A percentile compares a stretch with the other conserved stretches of the same genome.
These are phyloP conservation scores for Epichloe brachyelytri DNA, from an alignment of 2,329 filamentous ascomycete species.

Conservation along the genomic window DNA sequence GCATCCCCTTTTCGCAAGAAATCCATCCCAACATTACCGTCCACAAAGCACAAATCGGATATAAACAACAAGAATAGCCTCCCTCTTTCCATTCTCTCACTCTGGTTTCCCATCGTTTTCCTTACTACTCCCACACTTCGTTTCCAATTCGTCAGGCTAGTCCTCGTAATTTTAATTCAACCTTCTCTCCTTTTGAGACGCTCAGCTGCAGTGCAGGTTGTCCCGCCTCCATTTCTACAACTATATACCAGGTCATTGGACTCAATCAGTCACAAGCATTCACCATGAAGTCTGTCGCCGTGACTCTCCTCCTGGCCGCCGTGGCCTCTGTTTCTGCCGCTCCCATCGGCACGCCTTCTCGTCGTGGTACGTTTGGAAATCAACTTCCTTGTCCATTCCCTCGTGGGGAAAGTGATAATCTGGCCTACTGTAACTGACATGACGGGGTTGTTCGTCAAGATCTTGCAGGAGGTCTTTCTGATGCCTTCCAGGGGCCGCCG, in stretches of 20 bases:
- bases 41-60: not conserved
- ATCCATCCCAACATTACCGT: not conserved
- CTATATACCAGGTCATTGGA: no score
- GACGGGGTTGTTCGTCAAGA: not conserved
- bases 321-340: slow-evolving; percentile 1
- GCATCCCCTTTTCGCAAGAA: not conserved
- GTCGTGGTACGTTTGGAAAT: not conserved
- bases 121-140: no score
- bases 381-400: no score
- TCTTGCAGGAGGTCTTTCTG: not conserved
- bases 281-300: slow-evolving; percentile 1
- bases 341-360: not conserved
- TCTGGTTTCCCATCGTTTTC: not conserved
- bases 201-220: not conserved
- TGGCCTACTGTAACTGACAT: no score
- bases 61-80: not conserved
- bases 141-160: not conserved
- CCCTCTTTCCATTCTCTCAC: not conserved
- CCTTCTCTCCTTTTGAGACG: not conserved
- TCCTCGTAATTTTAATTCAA: not conserved
- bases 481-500: not conserved
- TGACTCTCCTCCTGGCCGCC: not conserved
- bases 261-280: no score
- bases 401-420: no score
- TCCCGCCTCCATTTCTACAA: no score